Evolutionary conservation across 164 flowering plant genomes (phyloP).

Genomic region (Umbellularia californica): DNA sequence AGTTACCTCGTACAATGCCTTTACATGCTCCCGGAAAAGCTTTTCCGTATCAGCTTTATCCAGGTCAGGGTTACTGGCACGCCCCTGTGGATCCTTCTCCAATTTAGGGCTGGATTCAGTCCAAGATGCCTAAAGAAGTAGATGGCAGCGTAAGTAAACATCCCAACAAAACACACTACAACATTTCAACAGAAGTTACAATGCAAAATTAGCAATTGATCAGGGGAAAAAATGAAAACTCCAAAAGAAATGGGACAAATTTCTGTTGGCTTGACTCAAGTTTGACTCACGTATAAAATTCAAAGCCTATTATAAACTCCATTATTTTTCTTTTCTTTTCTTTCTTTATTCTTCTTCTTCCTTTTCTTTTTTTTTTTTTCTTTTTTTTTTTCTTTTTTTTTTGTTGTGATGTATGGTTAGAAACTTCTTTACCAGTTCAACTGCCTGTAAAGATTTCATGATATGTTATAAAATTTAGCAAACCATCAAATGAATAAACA

Average conservation of each 20-base stretch:
- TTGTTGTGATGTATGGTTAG: too few species aligned
- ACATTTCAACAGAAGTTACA: background rate
- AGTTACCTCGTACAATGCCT: constrained; percentile 70
- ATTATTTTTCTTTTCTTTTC: too few species aligned
- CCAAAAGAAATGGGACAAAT: background rate
- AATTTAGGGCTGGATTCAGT: constrained; percentile 79
- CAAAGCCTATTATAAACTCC: too few species aligned
- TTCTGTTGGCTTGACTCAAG: background rate
- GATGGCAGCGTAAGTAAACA: background rate
- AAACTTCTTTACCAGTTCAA: too few species aligned
- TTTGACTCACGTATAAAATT: too few species aligned
- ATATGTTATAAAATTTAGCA: background rate
- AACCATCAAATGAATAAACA: background rate
- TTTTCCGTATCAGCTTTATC: constrained; percentile 81
- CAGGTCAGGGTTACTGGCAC: constrained; percentile 68
- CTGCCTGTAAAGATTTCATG: too few species aligned
- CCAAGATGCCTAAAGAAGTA: constrained; percentile 78
- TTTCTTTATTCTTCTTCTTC: too few species aligned
- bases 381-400: too few species aligned
- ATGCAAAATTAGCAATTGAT: background rate
- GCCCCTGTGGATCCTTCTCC: constrained; percentile 96
- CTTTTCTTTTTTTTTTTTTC: too few species aligned
- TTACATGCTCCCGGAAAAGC: constrained; percentile 90
- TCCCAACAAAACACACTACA: background rate
- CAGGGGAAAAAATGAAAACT: background rate